Percentiles rank a stretch among this genome's conserved stretches.
These are phyloP conservation scores for Calonectria hongkongensis DNA, from an alignment of 2,329 filamentous ascomycete species.

Conservation along the genomic window DNA sequence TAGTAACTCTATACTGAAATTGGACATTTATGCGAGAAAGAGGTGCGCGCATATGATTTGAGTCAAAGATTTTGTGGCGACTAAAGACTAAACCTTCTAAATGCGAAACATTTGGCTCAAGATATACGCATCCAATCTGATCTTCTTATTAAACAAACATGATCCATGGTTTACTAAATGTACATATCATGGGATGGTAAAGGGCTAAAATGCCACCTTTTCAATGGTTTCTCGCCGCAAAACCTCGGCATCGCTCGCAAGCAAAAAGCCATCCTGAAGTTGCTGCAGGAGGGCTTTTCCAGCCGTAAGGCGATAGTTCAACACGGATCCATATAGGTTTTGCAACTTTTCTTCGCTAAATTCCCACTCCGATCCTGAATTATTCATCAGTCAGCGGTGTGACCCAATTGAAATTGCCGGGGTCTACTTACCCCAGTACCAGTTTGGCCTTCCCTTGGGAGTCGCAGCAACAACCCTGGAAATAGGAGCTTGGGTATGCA, in stretches of 20 bases:
- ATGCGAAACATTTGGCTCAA: too few relatives aligned
- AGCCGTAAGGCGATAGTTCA: conserved; percentile 23
- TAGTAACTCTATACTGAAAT: neutral
- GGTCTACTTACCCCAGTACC: conserved; percentile 42
- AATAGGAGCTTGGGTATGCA: conserved; percentile 43
- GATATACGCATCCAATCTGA: too few relatives aligned
- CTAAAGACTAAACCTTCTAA: too few relatives aligned
- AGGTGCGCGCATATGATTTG: too few relatives aligned
- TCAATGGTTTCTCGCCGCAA: conserved; percentile 35
- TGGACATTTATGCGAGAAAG: neutral
- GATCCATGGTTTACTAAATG: too few relatives aligned
- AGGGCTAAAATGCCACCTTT: conserved; percentile 21
- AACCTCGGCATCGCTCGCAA: conserved; percentile 27
- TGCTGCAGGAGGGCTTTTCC: conserved; percentile 23
- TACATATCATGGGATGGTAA: too few relatives aligned
- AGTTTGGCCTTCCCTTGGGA: conserved; percentile 45
- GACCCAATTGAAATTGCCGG: neutral
- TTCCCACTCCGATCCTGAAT: conserved; percentile 31
- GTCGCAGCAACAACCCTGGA: conserved; percentile 44
- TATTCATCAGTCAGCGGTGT: neutral
- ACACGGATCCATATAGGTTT: conserved; percentile 16
- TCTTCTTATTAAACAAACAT: too few relatives aligned
- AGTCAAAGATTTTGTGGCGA: too few relatives aligned
- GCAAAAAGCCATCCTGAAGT: conserved; percentile 26
- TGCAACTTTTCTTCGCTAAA: conserved; percentile 28